Conservation (phyloP, 176 grass and related monocot species). For the Cymbopogon citratus region DNA sequence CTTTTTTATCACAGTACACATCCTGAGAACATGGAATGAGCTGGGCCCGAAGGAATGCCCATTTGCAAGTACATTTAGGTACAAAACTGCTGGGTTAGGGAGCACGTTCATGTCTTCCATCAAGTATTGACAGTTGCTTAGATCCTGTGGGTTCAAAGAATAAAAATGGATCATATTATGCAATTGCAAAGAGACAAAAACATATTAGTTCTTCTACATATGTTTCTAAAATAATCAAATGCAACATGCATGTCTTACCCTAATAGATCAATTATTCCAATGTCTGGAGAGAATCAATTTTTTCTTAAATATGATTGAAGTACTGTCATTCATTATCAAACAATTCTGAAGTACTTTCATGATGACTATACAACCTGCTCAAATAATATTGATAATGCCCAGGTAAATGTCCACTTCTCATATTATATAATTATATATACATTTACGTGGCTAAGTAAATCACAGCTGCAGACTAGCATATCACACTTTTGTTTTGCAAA, state of each 20-base stretch:
- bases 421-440: too few relatives aligned
- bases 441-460: too few relatives aligned
- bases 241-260: too few relatives aligned
- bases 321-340: not conserved
- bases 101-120: constrained; percentile 27
- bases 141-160: constrained; percentile 2
- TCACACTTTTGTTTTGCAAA: not conserved
- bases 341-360: not conserved
- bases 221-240: too few relatives aligned
- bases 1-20: not conserved
- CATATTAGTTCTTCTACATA: not conserved
- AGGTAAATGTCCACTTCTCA: too few relatives aligned
- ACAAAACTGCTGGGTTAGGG: constrained; percentile 3
- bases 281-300: not conserved
- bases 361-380: not conserved
- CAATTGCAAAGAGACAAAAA: not conserved
- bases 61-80: not conserved
- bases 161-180: not conserved
- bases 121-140: not conserved
- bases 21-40: not conserved
- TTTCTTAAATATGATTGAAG: not conserved
- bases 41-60: constrained; percentile 1
- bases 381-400: not conserved
- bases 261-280: too few relatives aligned
- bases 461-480: too few relatives aligned